These are phyloP conservation scores for Piloderma croceum DNA, from an alignment of 768 basidiomycete genomes.

Conservation along the genomic window DNA sequence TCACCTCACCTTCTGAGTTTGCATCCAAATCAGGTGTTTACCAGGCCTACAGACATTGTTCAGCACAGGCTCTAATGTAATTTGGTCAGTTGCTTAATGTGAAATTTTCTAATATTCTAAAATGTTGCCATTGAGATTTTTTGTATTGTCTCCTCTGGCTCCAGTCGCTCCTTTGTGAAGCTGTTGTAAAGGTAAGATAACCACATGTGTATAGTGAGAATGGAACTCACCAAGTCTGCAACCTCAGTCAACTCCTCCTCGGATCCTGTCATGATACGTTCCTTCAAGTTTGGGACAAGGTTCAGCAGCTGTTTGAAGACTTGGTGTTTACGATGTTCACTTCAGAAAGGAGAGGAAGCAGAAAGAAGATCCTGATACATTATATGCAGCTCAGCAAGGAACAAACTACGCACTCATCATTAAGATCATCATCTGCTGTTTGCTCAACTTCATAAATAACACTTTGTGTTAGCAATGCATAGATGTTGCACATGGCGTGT, in stretches of 20 bases:
- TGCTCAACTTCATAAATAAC: constrained; percentile 7
- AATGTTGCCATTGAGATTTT: constrained; percentile 9
- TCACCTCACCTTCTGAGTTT: too few species aligned
- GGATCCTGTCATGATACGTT: constrained; percentile 7
- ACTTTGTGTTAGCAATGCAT: constrained; percentile 11
- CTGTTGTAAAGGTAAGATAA: constrained; percentile 4
- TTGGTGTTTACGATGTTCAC: constrained; percentile 1
- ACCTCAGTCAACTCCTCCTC: constrained; percentile 12
- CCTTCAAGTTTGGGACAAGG: constrained; percentile 13
- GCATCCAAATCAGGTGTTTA: too few species aligned
- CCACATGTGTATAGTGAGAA: neutral
- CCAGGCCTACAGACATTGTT: too few species aligned
- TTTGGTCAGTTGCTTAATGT: too few species aligned
- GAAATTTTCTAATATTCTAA: too few species aligned
- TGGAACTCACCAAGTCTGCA: constrained; percentile 14
- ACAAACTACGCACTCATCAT: too few species aligned
- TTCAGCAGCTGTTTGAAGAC: constrained; percentile 10
- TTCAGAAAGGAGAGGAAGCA: too few species aligned
- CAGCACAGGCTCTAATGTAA: too few species aligned
- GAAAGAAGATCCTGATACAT: too few species aligned
- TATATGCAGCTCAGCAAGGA: too few species aligned
- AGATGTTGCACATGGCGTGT: constrained; percentile 17
- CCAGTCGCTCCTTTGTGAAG: constrained; percentile 11
- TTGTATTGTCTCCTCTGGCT: constrained; percentile 11
- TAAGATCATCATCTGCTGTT: too few species aligned